A percentile compares a stretch with the other conserved stretches of the same genome.
Conservation (phyloP, 192 early-diverging fungal species). For the Funneliformis mosseae region DNA sequence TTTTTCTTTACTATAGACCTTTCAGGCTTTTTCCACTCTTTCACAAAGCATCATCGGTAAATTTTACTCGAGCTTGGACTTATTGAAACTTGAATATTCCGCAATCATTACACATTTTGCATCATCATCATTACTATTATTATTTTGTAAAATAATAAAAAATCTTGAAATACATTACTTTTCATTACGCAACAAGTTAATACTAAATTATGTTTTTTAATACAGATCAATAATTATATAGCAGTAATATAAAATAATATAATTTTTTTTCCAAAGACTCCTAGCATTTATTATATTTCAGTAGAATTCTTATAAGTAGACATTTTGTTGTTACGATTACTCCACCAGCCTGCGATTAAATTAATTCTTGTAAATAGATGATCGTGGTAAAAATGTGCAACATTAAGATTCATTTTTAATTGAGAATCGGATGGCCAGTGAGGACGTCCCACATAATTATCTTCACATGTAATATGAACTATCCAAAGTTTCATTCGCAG, state of each 20-base stretch:
- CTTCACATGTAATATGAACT: slow-evolving; percentile 28
- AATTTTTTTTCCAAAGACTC: background rate
- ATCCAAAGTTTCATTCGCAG: slow-evolving; percentile 25
- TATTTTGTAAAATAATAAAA: background rate
- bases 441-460: background rate
- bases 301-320: background rate
- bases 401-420: slow-evolving; percentile 13
- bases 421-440: background rate
- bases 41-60: background rate
- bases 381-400: slow-evolving; percentile 29
- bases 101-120: background rate
- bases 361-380: slow-evolving; percentile 4
- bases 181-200: background rate
- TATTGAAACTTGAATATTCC: background rate
- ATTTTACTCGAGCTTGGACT: background rate
- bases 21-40: too few species aligned
- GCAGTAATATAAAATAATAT: background rate
- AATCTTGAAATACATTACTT: background rate
- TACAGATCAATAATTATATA: background rate
- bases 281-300: background rate
- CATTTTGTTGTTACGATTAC: background rate
- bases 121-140: too few species aligned
- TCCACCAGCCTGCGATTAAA: slow-evolving; percentile 9
- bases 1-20: too few species aligned
- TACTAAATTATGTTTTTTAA: background rate